A percentile compares a stretch with the other conserved stretches of the same genome.
Evolutionary conservation across 108 stramenopile species (phyloP).

Genomic region (Cyclotella sp.): DNA sequence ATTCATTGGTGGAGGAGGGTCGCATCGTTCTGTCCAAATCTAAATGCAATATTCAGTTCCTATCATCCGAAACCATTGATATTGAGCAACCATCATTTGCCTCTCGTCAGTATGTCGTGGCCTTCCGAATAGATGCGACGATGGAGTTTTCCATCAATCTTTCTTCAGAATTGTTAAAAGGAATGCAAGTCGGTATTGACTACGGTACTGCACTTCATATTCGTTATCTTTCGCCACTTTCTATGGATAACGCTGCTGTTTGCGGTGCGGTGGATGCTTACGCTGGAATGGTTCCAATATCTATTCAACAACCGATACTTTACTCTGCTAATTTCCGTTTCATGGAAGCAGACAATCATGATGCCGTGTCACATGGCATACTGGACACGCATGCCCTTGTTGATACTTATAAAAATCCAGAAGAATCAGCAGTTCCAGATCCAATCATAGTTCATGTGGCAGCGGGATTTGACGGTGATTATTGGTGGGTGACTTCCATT

Average conservation of each 20-base stretch:
- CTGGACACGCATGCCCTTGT: slow-evolving; percentile 18
- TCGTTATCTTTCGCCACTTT: slow-evolving; percentile 44
- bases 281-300: slow-evolving; percentile 22
- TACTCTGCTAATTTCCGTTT: slow-evolving; percentile 19
- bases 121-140: slow-evolving; percentile 21
- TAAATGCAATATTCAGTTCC: slow-evolving; percentile 32
- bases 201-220: slow-evolving; percentile 48
- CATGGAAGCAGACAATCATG: background rate
- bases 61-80: slow-evolving; percentile 46
- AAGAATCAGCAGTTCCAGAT: slow-evolving; percentile 4
- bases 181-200: slow-evolving; percentile 27
- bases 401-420: background rate
- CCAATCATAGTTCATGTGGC: slow-evolving; percentile 46
- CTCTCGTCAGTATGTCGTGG: slow-evolving; percentile 56
- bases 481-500: slow-evolving; percentile 38
- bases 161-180: background rate
- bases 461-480: slow-evolving; percentile 42
- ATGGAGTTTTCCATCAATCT: slow-evolving; percentile 9
- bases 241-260: background rate
- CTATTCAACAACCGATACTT: slow-evolving; percentile 23
- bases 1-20: background rate
- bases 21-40: background rate
- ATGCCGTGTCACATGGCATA: background rate
- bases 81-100: slow-evolving; percentile 67
- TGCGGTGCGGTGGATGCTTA: background rate